phyloP scores from a whole-genome alignment of 2,329 filamentous ascomycete genomes.

The Macroventuria anomochaeta region DNA sequence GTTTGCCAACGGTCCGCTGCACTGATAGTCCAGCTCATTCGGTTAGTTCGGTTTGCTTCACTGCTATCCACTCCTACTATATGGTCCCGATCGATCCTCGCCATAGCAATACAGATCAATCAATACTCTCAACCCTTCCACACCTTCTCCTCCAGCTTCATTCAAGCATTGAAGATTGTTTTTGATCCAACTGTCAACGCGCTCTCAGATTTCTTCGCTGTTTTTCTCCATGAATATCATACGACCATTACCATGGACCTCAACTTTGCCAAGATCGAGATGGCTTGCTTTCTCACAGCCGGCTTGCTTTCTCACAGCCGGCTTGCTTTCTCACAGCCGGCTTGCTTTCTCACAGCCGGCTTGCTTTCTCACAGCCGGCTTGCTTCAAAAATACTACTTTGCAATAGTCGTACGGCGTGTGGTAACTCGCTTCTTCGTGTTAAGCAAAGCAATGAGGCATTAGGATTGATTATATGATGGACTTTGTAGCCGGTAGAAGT shows the following conservation, averaged over 20 bases:
- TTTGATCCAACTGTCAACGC: neutral
- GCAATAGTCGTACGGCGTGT: slow-evolving; percentile 61
- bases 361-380: slow-evolving; percentile 18
- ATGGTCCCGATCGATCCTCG: no score
- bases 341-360: slow-evolving; percentile 52
- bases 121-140: no score
- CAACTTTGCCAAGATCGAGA: slow-evolving; percentile 15
- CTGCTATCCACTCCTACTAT: no score
- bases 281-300: slow-evolving; percentile 17
- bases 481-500: no score
- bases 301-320: slow-evolving; percentile 52
- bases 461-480: no score
- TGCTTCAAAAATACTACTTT: slow-evolving; percentile 60
- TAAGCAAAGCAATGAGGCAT: no score
- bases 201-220: neutral
- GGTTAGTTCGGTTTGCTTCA: no score
- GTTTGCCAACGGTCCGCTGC: no score
- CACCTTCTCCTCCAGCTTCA: no score
- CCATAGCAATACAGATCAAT: no score
- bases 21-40: no score
- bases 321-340: slow-evolving; percentile 17
- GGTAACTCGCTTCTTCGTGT: slow-evolving; percentile 60
- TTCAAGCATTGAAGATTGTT: no score
- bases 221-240: slow-evolving; percentile 16
- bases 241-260: slow-evolving; percentile 1